Conservation (phyloP, 2,329 filamentous ascomycete genomes). For the Fusarium siculi region DNA sequence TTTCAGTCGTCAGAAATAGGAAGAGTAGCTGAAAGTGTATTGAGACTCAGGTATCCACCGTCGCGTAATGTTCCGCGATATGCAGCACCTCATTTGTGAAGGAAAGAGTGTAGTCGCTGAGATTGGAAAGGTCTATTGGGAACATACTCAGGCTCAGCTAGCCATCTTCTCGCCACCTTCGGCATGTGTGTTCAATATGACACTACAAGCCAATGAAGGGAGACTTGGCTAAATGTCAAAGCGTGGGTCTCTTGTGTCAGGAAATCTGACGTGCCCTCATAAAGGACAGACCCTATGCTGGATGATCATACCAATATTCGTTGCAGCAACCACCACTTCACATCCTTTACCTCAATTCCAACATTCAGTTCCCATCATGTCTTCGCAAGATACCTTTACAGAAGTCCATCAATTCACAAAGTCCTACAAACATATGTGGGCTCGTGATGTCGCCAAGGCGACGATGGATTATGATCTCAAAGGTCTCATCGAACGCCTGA, state of each 20-base stretch:
- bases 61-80: too few relatives aligned
- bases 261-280: background rate
- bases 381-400: background rate
- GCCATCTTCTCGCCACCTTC: background rate
- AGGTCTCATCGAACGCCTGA: background rate
- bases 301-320: background rate
- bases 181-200: background rate
- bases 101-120: too few relatives aligned
- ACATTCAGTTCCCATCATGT: background rate
- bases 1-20: background rate
- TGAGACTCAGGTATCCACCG: too few relatives aligned
- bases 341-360: background rate
- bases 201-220: background rate
- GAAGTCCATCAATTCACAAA: background rate
- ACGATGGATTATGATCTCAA: background rate
- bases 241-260: background rate
- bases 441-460: background rate
- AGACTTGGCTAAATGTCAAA: rapidly evolving
- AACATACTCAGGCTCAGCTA: background rate
- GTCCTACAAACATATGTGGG: background rate
- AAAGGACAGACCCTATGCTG: background rate
- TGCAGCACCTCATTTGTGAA: too few relatives aligned
- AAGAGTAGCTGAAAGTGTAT: too few relatives aligned
- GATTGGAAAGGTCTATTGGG: background rate
- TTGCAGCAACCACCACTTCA: too few relatives aligned